Percentiles rank a stretch among this genome's conserved stretches.
Conservation (phyloP, 805 yeast genomes). For the Kodamaea hsintzibuensis region DNA sequence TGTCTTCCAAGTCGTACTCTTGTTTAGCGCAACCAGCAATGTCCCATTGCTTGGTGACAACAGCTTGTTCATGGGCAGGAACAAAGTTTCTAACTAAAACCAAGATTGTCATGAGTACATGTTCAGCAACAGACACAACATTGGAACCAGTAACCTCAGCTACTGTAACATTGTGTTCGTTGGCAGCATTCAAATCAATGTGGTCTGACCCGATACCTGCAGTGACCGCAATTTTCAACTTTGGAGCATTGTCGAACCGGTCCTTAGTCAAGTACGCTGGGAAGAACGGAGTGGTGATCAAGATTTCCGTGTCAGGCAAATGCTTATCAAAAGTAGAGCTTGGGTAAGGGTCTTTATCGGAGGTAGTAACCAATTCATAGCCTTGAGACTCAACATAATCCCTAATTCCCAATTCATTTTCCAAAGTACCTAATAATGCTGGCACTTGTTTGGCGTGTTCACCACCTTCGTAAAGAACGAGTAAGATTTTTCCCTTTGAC, state of each 20-base stretch:
- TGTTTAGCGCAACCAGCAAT: conserved; percentile 72
- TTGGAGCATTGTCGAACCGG: conserved; percentile 68
- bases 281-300: conserved; percentile 81
- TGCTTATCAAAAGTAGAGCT: conserved; percentile 60
- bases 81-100: conserved; percentile 73
- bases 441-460: conserved; percentile 60
- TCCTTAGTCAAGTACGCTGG: conserved; percentile 74
- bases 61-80: conserved; percentile 72
- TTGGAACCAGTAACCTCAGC: conserved; percentile 83
- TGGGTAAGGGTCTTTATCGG: conserved; percentile 65
- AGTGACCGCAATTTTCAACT: conserved; percentile 67
- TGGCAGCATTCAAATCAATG: conserved; percentile 69
- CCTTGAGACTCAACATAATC: conserved; percentile 65
- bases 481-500: conserved; percentile 41
- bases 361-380: conserved; percentile 64
- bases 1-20: conserved; percentile 73
- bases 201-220: conserved; percentile 90
- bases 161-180: conserved; percentile 63
- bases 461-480: conserved; percentile 61
- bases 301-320: conserved; percentile 70
- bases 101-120: conserved; percentile 72
- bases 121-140: conserved; percentile 80
- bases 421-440: conserved; percentile 66
- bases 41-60: conserved; percentile 61
- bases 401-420: conserved; percentile 73